Percentiles rank a stretch among this genome's conserved stretches.
phyloP scores from a whole-genome alignment of 2,329 filamentous ascomycete genomes.

The Neonectria punicea region DNA sequence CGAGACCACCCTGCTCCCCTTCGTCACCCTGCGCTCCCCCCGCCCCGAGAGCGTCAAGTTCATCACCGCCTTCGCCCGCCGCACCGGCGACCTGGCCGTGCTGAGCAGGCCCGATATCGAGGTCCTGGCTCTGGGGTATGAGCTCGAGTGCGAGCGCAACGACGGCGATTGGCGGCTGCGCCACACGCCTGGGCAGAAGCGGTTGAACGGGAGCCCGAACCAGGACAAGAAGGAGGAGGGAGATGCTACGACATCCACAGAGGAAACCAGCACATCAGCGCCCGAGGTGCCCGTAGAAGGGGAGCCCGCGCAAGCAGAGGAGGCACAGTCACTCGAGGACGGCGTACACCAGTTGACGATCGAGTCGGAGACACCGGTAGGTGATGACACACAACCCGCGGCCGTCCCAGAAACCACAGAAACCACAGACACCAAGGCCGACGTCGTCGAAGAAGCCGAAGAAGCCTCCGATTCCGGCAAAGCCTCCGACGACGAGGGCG shows the following conservation, averaged over 20 bases:
- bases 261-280: conserved; percentile 26
- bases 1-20: conserved; percentile 86
- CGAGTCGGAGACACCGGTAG: conserved; percentile 20
- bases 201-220: conserved; percentile 73
- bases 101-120: conserved; percentile 91
- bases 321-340: conserved; percentile 15
- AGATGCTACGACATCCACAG: not conserved
- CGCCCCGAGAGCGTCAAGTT: conserved; percentile 80
- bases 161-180: conserved; percentile 89
- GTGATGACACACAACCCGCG: conserved; percentile 12
- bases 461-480: conserved; percentile 63
- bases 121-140: conserved; percentile 89
- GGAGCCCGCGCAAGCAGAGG: conserved; percentile 9
- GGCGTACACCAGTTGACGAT: conserved; percentile 41
- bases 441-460: conserved; percentile 54
- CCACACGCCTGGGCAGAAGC: conserved; percentile 81
- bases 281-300: conserved; percentile 13
- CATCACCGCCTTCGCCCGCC: conserved; percentile 85
- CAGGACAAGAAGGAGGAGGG: conserved; percentile 34
- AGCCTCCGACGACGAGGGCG: conserved; percentile 68
- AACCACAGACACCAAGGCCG: conserved; percentile 55
- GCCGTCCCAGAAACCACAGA: conserved; percentile 29
- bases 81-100: conserved; percentile 89
- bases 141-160: conserved; percentile 91
- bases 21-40: conserved; percentile 81